These are phyloP conservation scores for Drechslerella coelobrocha DNA, from an alignment of 2,329 filamentous ascomycete genomes.

Conservation along the genomic window DNA sequence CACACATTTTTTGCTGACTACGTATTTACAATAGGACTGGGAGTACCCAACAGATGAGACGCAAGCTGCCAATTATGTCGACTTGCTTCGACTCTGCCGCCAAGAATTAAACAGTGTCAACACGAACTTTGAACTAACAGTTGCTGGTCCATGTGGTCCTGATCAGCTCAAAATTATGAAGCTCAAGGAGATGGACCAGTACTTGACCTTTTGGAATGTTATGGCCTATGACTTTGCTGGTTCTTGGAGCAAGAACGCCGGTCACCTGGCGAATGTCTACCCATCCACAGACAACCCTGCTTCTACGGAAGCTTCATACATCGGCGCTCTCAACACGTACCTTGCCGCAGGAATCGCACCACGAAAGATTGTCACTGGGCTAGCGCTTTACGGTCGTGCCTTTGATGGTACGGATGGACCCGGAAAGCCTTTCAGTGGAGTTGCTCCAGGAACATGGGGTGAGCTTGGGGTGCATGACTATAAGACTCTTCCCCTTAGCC, in stretches of 20 bases:
- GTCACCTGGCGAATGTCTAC: slow-evolving; percentile 82
- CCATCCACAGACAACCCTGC: slow-evolving; percentile 65
- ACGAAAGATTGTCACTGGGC: slow-evolving; percentile 82
- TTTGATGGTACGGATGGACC: slow-evolving; percentile 80
- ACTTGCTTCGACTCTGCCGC: slow-evolving; percentile 67
- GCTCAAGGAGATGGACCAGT: slow-evolving; percentile 69
- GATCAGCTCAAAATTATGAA: slow-evolving; percentile 69
- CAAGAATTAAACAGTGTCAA: slow-evolving; percentile 66
- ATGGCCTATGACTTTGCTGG: slow-evolving; percentile 92
- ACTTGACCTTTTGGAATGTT: slow-evolving; percentile 77
- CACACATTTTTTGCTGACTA: neutral
- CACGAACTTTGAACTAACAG: slow-evolving; percentile 62
- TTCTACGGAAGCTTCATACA: slow-evolving; percentile 79
- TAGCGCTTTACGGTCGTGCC: slow-evolving; percentile 88
- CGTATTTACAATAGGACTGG: slow-evolving; percentile 40
- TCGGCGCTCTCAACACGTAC: slow-evolving; percentile 75
- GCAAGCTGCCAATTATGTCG: slow-evolving; percentile 67
- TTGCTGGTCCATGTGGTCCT: slow-evolving; percentile 59
- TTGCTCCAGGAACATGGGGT: slow-evolving; percentile 84
- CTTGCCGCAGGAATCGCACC: slow-evolving; percentile 68
- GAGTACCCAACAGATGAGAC: slow-evolving; percentile 55
- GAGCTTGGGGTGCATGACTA: slow-evolving; percentile 84
- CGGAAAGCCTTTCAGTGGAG: slow-evolving; percentile 72
- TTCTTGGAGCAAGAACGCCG: slow-evolving; percentile 67
- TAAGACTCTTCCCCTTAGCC: slow-evolving; percentile 75